Evolutionary conservation across 2,329 filamentous ascomycete species (phyloP).

Genomic region (Beauveria pseudobassiana): DNA sequence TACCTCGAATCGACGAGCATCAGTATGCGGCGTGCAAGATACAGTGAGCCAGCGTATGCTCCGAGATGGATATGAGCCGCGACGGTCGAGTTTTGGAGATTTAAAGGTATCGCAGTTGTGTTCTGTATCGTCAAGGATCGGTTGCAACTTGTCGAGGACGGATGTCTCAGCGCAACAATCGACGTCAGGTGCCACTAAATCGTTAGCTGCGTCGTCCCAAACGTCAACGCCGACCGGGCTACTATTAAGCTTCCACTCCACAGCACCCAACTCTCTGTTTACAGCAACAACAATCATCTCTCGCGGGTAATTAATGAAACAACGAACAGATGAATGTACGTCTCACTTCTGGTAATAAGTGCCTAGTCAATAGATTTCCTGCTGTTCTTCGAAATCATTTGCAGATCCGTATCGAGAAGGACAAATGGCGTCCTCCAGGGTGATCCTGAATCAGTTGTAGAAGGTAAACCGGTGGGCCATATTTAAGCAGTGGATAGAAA

Average conservation of each 20-base stretch:
- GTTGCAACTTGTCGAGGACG: background rate
- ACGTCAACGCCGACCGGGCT: background rate
- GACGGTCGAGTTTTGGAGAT: background rate
- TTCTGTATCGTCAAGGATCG: background rate
- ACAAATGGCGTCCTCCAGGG: too few relatives aligned
- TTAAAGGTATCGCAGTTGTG: background rate
- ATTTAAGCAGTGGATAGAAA: too few relatives aligned
- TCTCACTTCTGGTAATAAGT: too few relatives aligned
- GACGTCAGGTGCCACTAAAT: constrained; percentile 7
- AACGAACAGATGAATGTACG: too few relatives aligned
- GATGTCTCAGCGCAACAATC: background rate
- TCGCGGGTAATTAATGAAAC: too few relatives aligned
- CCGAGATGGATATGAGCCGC: background rate
- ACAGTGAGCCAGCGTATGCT: background rate
- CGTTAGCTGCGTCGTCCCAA: background rate
- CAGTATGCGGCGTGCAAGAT: constrained; percentile 14
- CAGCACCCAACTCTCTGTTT: background rate
- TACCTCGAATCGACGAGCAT: constrained; percentile 25
- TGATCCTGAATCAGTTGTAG: too few relatives aligned
- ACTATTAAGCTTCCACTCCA: background rate
- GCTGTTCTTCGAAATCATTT: too few relatives aligned
- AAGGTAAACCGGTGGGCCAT: too few relatives aligned
- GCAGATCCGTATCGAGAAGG: too few relatives aligned
- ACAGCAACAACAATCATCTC: too few relatives aligned
- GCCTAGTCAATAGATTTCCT: too few relatives aligned